Percentiles rank a stretch among this genome's conserved stretches.
These are phyloP conservation scores for Coemansia sp. DNA, from an alignment of 192 early-diverging fungal genomes.

Conservation along the genomic window DNA sequence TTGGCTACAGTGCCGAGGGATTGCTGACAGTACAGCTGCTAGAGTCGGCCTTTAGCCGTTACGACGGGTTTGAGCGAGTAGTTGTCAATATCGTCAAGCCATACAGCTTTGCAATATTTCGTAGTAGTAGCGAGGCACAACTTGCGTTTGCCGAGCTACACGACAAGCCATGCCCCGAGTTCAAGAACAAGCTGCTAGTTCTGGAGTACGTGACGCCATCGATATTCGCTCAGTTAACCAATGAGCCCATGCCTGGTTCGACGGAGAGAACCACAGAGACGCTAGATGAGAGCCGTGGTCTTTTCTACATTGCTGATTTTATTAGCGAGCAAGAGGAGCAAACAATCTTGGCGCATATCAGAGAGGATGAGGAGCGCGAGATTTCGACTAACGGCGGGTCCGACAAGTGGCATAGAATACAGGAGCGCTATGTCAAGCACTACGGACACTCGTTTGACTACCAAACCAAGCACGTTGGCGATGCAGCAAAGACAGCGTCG, in stretches of 20 bases:
- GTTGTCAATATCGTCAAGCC: slow-evolving; percentile 50
- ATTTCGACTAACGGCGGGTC: background rate
- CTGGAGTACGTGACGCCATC: slow-evolving; percentile 40
- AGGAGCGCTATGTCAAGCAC: slow-evolving; percentile 55
- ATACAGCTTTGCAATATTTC: slow-evolving; percentile 52
- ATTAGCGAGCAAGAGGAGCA: slow-evolving; percentile 45
- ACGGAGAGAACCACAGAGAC: background rate
- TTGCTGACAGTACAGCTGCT: slow-evolving; percentile 34
- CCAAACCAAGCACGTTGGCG: slow-evolving; percentile 34
- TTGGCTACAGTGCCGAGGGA: slow-evolving; percentile 35
- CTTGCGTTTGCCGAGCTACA: slow-evolving; percentile 26
- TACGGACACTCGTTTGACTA: slow-evolving; percentile 49
- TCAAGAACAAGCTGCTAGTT: slow-evolving; percentile 36
- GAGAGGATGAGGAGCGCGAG: slow-evolving; percentile 18
- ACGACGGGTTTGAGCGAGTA: slow-evolving; percentile 35
- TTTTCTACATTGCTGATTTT: slow-evolving; percentile 48
- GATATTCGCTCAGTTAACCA: slow-evolving; percentile 12
- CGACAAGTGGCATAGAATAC: slow-evolving; percentile 49
- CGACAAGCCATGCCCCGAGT: slow-evolving; percentile 18
- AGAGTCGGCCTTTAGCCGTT: slow-evolving; percentile 25
- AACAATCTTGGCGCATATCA: slow-evolving; percentile 24
- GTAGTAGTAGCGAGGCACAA: slow-evolving; percentile 23
- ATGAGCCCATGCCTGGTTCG: background rate
- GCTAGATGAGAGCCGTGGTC: slow-evolving; percentile 21
- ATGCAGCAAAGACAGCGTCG: slow-evolving; percentile 14